Base-by-base conservation (phyloP, 2,329 filamentous ascomycete species). In the Penicillium thymicola region DNA sequence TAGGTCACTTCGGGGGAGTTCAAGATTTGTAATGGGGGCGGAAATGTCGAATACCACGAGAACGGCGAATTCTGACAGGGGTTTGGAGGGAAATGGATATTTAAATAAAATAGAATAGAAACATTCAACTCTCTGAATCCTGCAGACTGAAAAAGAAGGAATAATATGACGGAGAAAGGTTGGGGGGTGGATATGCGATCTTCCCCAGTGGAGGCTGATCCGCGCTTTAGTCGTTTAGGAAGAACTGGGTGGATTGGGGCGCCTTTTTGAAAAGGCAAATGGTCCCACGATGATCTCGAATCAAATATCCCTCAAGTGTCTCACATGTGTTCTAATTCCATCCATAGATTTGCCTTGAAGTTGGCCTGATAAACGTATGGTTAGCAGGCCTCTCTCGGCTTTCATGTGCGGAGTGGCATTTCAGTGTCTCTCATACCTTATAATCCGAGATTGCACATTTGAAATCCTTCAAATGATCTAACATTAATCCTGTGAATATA, bases 201-300 rank as follows among this genome's bases (percentile, higher is more conserved):
- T 57, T 51, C 60, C 60, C 52, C 55, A 38, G 62, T 64, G 62
- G 61, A 62, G 61, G 61, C 59, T 60, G 63, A 65, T 64, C 61
- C 58, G 61, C 63, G 46, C 36, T 57, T 50, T 56, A 60, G 52
- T 55, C 45, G 43, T 49, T 27, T 49, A 50, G 48, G 23, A 49
- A 51, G 45, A 46, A 50, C 54, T 57, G 38, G 2, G 49, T 52
- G 32, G 38, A 43, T 44, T 42, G 49, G 47, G 49, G 48, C 36
- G 37, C 30, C 30, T 50, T 51, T 28, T 43, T 37, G 11, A 41
- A 50, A 34, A 55, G 46, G 52, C 46, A 54, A 50, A 30, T 21
- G 43, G 51, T 41, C 21, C 51, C 36, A 53, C 34, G 51, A n/a
- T 47, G 51, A 53, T 50, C 45, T 27, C 25, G 45, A 51, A 44